Evolutionary conservation across 371 early-diverging fungal genomes (phyloP), one percentile per base, ranked within the genome.

Genomic region (Mucor saturninus): DNA sequence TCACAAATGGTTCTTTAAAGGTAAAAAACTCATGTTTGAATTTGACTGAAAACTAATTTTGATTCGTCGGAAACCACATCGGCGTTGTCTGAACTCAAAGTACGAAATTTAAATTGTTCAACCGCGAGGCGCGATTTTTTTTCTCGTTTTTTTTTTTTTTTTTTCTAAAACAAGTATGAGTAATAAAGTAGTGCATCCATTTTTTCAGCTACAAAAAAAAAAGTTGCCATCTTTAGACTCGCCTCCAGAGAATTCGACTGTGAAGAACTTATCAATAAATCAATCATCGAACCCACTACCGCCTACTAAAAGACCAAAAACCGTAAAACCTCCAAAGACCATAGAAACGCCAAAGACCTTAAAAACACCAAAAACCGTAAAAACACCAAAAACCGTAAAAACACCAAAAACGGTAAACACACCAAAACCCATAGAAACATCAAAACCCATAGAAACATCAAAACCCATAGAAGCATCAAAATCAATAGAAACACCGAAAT

Each of bases 141-240:
- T n/a, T 35, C 26, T 26, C 42, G 37, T 49, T 29, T 49, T 50
- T 30, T 9, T 49, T 29, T 49, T 50, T 30, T 9, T 32, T 52
- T 38, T 4, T 5, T 21, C 21, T 21, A 21, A 21, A 21, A 63
- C 56, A 56, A 63, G 51, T 26, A 26, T 42, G 6, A 39, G 51
- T 3, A 56, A 30, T 31, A 57, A 56, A 37, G 46, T 35, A 2
- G 51, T 66, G 21, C 67, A 66, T 32, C 67, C 67, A n/a, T 66
- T 66, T 39, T 66, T 66, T 53, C 52, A 56, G 30, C 56, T 37
- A 21, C 35, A 39, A 31, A 42, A 51, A 26, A 61, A 30, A n/a
- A 53, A 39, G 32, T 45, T 30, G 35, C 40, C 40, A n/a, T 13
- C 59, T 14, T 9, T 51, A 9, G 26, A 32, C 35, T 32, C 32